Conservation (phyloP, 495 filamentous ascomycete species). For the Astrothelium macrocarpum region DNA sequence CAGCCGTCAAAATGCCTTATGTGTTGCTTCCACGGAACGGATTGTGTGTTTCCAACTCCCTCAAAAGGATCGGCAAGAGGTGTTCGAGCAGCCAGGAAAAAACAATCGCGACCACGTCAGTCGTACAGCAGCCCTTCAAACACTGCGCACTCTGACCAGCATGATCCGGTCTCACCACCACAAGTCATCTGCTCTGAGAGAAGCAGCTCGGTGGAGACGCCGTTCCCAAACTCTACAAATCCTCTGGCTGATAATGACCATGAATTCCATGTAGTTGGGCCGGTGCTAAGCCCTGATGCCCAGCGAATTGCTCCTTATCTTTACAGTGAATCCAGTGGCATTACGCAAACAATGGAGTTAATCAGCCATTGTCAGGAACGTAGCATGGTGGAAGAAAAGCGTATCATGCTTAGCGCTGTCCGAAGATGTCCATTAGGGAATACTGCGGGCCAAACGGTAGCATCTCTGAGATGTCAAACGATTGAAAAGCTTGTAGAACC, state of each 20-base stretch:
- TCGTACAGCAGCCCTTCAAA: not conserved
- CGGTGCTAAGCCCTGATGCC: not conserved
- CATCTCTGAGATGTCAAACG: not conserved
- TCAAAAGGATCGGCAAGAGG: not conserved
- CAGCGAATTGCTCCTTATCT: not conserved
- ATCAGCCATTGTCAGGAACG: not conserved
- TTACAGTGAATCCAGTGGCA: not conserved
- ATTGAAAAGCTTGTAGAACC: not conserved
- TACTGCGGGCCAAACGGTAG: not conserved
- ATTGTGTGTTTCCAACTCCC: not conserved
- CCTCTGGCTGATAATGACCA: not conserved
- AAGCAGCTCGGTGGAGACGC: not conserved
- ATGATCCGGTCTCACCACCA: no score
- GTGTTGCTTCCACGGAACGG: not conserved
- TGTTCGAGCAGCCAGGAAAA: not conserved
- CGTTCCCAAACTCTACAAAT: not conserved
- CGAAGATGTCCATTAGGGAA: not conserved
- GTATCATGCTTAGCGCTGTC: not conserved
- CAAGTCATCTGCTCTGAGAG: not conserved
- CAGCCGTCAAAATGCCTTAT: not conserved
- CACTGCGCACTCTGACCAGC: not conserved
- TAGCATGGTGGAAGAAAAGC: not conserved
- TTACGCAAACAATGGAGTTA: not conserved
- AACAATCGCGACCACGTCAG: not conserved
- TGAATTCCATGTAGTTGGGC: not conserved